phyloP scores from a whole-genome alignment of 1,284 basidiomycete genomes.

The Malassezia sympodialis region DNA sequence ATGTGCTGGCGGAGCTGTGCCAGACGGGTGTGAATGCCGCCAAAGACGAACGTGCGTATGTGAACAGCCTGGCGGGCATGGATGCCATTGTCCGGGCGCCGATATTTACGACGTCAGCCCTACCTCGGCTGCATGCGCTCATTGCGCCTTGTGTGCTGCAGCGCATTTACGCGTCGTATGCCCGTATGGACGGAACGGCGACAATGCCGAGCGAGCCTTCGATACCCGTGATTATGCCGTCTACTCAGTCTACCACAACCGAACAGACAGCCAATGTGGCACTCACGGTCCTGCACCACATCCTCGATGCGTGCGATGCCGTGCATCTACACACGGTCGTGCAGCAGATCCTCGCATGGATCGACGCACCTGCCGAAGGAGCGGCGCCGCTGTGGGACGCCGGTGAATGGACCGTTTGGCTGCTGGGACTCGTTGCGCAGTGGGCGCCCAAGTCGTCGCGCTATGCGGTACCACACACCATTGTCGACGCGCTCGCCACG shows the following conservation, averaged over 20 bases:
- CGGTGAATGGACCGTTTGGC: conserved; percentile 68
- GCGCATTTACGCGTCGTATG: background rate
- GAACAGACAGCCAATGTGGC: conserved; percentile 1
- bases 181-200: background rate
- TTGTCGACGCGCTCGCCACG: conserved; percentile 57
- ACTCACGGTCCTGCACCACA: conserved; percentile 1
- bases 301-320: conserved; percentile 63
- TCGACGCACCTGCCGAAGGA: conserved; percentile 28
- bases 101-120: background rate
- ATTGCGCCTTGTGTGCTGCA: conserved; percentile 5
- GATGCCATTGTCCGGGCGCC: conserved; percentile 6
- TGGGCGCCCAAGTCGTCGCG: conserved; percentile 88
- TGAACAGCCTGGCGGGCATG: conserved; percentile 1
- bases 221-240: background rate
- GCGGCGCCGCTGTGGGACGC: conserved; percentile 57
- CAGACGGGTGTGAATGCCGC: background rate
- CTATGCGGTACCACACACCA: conserved; percentile 70
- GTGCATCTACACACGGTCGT: conserved; percentile 61
- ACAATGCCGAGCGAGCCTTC: background rate
- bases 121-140: background rate
- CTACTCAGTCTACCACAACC: background rate
- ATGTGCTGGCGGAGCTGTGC: conserved; percentile 1
- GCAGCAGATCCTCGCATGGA: conserved; percentile 55
- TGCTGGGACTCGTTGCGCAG: conserved; percentile 63
- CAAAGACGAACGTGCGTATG: background rate